Conservation (phyloP, 2,329 filamentous ascomycete genomes). For the Thelonectria discophora region DNA sequence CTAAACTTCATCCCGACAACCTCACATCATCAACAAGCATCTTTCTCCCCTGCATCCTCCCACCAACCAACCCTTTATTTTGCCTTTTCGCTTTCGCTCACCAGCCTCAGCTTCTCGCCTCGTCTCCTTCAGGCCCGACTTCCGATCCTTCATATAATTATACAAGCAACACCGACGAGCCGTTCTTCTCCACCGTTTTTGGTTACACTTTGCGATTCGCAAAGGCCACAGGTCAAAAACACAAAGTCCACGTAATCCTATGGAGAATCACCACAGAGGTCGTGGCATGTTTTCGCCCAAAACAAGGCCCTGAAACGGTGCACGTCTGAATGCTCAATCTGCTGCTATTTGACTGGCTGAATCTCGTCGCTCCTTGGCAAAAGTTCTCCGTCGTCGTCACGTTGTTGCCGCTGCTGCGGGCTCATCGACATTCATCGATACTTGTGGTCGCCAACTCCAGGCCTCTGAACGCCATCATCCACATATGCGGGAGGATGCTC, state of each 20-base stretch:
- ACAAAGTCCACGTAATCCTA: neutral
- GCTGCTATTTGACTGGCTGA: neutral
- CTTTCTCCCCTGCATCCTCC: neutral
- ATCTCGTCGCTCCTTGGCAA: neutral
- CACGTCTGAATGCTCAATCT: neutral
- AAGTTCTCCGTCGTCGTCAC: neutral
- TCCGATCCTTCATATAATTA: neutral
- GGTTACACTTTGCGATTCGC: neutral
- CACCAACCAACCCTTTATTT: too few relatives aligned
- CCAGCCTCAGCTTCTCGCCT: neutral
- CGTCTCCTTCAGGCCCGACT: neutral
- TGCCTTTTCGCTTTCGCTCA: neutral
- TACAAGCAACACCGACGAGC: neutral
- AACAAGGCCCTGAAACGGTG: neutral
- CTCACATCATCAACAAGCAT: neutral
- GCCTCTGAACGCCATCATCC: conserved; percentile 36
- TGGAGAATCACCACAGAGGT: neutral
- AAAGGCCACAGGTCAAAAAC: neutral
- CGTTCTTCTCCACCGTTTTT: neutral
- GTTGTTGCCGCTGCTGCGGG: neutral
- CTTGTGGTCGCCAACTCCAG: conserved; percentile 40
- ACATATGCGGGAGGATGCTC: conserved; percentile 38
- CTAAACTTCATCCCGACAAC: neutral
- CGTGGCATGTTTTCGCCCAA: neutral
- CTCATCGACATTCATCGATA: conserved; percentile 27